Evolutionary conservation across 257 asterid genomes (phyloP).

Genomic region (Galeopsis tetrahit): DNA sequence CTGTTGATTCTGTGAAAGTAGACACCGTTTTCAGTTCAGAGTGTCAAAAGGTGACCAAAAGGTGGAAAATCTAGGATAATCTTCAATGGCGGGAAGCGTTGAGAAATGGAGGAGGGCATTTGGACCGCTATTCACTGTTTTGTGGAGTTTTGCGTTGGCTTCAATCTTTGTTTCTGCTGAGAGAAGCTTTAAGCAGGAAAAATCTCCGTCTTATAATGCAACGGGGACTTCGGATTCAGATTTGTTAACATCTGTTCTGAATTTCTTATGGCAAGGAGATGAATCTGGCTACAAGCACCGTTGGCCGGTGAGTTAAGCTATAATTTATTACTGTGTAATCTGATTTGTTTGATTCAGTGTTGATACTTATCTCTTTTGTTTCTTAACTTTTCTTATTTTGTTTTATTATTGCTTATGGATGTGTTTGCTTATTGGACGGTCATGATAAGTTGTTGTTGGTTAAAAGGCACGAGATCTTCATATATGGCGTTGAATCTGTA

Average conservation of each 20-base stretch:
- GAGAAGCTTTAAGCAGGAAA: constrained; percentile 62
- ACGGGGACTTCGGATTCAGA: constrained; percentile 44
- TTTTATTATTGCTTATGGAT: constrained; percentile 22
- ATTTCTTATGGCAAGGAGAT: constrained; percentile 72
- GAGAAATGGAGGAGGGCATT: constrained; percentile 63
- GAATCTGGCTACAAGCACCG: constrained; percentile 82
- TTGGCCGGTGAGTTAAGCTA: constrained; percentile 84
- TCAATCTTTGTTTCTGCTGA: constrained; percentile 88
- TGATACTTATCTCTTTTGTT: background rate
- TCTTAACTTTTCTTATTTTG: background rate
- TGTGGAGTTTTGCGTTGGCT: constrained; percentile 77
- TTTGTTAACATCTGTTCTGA: constrained; percentile 38
- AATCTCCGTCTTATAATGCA: constrained; percentile 32
- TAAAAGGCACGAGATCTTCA: constrained; percentile 6
- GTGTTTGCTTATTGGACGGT: background rate
- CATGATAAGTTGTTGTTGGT: constrained; percentile 1
- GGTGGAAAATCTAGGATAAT: constrained; percentile 30
- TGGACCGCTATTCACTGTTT: constrained; percentile 58
- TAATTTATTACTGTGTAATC: constrained; percentile 12
- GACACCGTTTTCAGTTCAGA: constrained; percentile 30
- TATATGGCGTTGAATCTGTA: background rate
- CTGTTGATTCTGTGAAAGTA: background rate
- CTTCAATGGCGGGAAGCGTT: constrained; percentile 59
- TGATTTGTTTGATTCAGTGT: constrained; percentile 1
- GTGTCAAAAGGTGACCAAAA: constrained; percentile 18